Base-by-base conservation (phyloP, 2,329 filamentous ascomycete species). In the Aspergillus terreus region DNA sequence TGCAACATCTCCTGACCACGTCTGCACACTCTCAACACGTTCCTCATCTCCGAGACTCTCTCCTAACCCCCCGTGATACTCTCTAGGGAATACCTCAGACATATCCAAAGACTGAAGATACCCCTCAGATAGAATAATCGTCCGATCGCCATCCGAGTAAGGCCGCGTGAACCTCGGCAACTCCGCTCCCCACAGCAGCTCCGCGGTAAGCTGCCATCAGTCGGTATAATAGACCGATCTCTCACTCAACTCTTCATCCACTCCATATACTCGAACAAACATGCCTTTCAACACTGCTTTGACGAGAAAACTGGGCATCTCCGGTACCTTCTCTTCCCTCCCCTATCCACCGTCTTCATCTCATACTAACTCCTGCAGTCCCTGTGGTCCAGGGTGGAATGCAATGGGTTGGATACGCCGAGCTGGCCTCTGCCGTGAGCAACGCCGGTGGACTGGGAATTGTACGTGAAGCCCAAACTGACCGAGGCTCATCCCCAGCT, bases 231-330 rank as follows among this genome's bases (percentile, higher is more conserved):
- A 42, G 17, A 21, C 40, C 15, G 40, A 23, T 15, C 19, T 19
- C 17, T 23, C 40, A 7, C 15, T 42, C 15, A 6, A 19, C 17
- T 42, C 40, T 21, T 42, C 19, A 2, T 38, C 35, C 1, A 38
- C 23, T 15, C 35, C 52, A 38, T 43, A 32, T 40, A 17, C 50
- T 38, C 17, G 30, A 46, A 44, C 53, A 54, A 69, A 51, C 33
- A 86, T 86, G 83, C 80, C 80, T 57, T 85, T 86, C 77, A 82
- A 82, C 61, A 86, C 83, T 45, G 80, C 78, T 55, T 76, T 86
- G 46, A 86, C 83, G 42, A 76, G 81, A 60, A 78, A 78, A 58
- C 75, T 86, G 58, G 82, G 83, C 57, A 78, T 78, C 53, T 62
- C 66, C 60, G 63, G 76, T 76, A 66, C 1, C 23, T 6, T 23